A percentile compares a stretch with the other conserved stretches of the same genome.
These are phyloP conservation scores for Erysimum pusillum DNA, from an alignment of 441 rosid genomes.

Conservation along the genomic window DNA sequence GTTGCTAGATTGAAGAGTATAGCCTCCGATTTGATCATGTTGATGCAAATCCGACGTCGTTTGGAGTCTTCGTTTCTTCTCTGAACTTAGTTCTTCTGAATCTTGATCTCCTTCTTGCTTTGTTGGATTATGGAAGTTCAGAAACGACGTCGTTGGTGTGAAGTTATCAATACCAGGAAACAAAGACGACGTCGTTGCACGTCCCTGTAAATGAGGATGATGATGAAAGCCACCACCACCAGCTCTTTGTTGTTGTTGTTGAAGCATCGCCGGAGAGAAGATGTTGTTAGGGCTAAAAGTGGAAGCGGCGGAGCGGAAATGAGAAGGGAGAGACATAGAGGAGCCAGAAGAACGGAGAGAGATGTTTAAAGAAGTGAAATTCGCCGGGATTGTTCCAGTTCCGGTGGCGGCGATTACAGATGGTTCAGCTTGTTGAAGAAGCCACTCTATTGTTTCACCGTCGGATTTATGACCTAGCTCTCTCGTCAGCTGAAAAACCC, in stretches of 20 bases:
- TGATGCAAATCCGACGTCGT: constrained; percentile 45
- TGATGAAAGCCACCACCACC: constrained; percentile 38
- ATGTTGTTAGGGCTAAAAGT: constrained; percentile 62
- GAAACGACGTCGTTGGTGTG: constrained; percentile 65
- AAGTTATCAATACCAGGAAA: constrained; percentile 73
- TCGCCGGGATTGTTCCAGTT: constrained; percentile 94
- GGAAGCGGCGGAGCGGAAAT: constrained; percentile 67
- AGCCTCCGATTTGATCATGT: constrained; percentile 41
- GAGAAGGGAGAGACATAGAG: constrained; percentile 83
- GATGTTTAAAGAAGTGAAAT: constrained; percentile 90
- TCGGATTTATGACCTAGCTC: constrained; percentile 96
- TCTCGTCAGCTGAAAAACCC: constrained; percentile 92
- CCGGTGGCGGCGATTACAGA: constrained; percentile 96
- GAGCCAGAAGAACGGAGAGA: constrained; percentile 96
- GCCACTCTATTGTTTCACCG: constrained; percentile 93
- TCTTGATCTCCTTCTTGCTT: constrained; percentile 68
- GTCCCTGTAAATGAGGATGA: constrained; percentile 42
- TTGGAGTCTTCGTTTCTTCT: constrained; percentile 46
- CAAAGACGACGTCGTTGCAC: constrained; percentile 60
- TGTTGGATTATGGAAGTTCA: constrained; percentile 75
- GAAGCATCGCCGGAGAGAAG: constrained; percentile 36
- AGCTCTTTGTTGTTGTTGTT: constrained; percentile 37
- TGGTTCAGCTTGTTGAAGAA: constrained; percentile 93
- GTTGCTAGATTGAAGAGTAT: constrained; percentile 43
- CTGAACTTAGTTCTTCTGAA: constrained; percentile 52